A percentile compares a stretch with the other conserved stretches of the same genome.
phyloP scores from a whole-genome alignment of 2,329 filamentous ascomycete species.

The Xylariomycetidae sp. region DNA sequence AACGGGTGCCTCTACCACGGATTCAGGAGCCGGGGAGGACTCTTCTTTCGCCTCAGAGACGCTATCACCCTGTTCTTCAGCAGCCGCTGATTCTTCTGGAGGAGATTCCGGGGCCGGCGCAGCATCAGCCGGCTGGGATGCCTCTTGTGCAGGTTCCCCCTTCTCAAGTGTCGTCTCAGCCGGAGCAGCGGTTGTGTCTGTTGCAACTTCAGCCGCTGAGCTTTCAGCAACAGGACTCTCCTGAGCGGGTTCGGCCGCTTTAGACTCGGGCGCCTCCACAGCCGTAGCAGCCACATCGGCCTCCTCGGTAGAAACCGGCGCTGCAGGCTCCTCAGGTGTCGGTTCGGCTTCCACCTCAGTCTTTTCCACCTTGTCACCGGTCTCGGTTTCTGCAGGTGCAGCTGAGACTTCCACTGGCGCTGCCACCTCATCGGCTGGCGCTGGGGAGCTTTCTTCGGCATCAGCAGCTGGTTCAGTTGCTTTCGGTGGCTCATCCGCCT shows the following conservation, averaged over 20 bases:
- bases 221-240: not conserved
- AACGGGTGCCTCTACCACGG: not conserved
- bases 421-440: conserved; percentile 4
- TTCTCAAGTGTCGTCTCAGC: too few relatives aligned
- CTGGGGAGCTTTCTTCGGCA: conserved; percentile 6
- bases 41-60: too few relatives aligned
- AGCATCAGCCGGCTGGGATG: too few relatives aligned
- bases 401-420: conserved; percentile 4
- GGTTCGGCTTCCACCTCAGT: not conserved
- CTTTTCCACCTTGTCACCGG: not conserved
- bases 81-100: not conserved
- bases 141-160: too few relatives aligned
- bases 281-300: conserved; percentile 2
- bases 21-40: too few relatives aligned
- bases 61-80: too few relatives aligned
- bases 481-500: conserved; percentile 4
- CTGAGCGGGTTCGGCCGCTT: conserved; percentile 1
- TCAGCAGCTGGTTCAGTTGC: conserved; percentile 1
- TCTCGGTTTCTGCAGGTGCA: conserved; percentile 1
- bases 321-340: not conserved
- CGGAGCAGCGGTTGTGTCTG: too few relatives aligned
- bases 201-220: conserved; percentile 2
- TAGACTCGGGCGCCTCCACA: conserved; percentile 5
- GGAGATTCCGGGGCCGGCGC: too few relatives aligned
- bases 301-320: not conserved